Evolutionary conservation across 768 basidiomycete genomes (phyloP), one percentile per base, ranked within the genome.

Genomic region (Daedaleopsis nitida): DNA sequence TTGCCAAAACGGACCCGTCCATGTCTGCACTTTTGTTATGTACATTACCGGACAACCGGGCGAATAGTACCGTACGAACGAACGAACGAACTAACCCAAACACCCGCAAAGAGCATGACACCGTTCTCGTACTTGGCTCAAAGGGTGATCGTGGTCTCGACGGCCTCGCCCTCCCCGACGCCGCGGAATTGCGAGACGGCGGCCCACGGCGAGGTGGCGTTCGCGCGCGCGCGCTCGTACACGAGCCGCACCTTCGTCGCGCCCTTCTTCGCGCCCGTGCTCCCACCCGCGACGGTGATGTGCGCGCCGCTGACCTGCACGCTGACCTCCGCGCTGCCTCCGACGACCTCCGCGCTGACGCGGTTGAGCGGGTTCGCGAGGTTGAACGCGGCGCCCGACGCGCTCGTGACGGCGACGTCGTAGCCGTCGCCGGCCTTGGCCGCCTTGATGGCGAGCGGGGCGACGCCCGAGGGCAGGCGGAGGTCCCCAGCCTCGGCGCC

Each of bases 171-270:
- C 17, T 23, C 39, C 38, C 24, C 53, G 14, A 23, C n/a, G 3
- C 12, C 21, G 6, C 27, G n/a, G 14, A 34, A 43, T 21, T 55
- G 53, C 38, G 53, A 55, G 11, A 55, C 53, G 6, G 53, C 13
- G 7, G 27, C 11, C 53, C 53, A 55, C 5, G 53, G 39, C 38
- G 38, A 39, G 2, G 39, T 55, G 39, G 21, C 17, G 42, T 55
- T 55, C 34, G 53, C 17, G 39, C 39, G 53, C 39, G 53, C 53
- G 11, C 53, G 53, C 53, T 55, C 53, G 27, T 55, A 55, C 38
- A 55, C 42, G 12, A 55, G 53, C 13, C 42, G 17, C 24, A 55
- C 42, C 53, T 42, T 21, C 5, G 53, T 27, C 34, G 6, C 16
- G 38, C 52, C 35, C 52, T 39, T 35, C 35, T 6, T 24, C 9